phyloP scores from a whole-genome alignment of 148 eudicot genomes.

The Drosera capensis region DNA sequence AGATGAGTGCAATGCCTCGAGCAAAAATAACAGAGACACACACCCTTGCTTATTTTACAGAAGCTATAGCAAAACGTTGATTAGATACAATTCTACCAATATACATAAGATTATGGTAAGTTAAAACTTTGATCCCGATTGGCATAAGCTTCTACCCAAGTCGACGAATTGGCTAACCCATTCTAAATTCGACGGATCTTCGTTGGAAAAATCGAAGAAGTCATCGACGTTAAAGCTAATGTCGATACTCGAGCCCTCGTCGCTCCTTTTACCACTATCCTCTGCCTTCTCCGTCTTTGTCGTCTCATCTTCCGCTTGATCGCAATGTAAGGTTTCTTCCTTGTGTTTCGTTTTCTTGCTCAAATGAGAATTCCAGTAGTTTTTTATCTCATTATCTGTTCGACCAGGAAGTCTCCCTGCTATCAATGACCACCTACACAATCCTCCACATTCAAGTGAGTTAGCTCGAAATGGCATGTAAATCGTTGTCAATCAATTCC shows the following conservation, averaged over 20 bases:
- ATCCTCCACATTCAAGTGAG: neutral
- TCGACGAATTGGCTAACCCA: constrained; percentile 33
- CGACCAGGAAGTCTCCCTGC: constrained; percentile 39
- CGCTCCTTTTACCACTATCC: neutral
- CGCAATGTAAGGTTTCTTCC: constrained; percentile 2
- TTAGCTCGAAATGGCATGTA: too few relatives aligned
- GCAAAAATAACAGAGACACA: too few relatives aligned
- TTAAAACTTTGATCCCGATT: too few relatives aligned
- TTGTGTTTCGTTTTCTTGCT: constrained; percentile 24
- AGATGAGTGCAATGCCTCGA: too few relatives aligned
- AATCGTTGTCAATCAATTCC: too few relatives aligned
- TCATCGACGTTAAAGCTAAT: constrained; percentile 21
- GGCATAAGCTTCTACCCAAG: constrained; percentile 2
- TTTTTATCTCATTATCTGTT: constrained; percentile 49
- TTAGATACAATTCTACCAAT: too few relatives aligned
- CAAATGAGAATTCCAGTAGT: constrained; percentile 52
- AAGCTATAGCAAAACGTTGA: too few relatives aligned
- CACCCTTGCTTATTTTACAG: too few relatives aligned
- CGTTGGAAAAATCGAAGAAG: constrained; percentile 46
- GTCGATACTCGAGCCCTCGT: neutral
- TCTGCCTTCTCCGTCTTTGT: constrained; percentile 4
- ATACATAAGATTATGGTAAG: too few relatives aligned
- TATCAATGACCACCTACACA: constrained; percentile 29
- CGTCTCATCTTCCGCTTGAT: neutral
- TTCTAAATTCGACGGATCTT: constrained; percentile 25